Percentiles rank a stretch among this genome's conserved stretches.
phyloP scores from a whole-genome alignment of 495 filamentous ascomycete genomes.

The Geopyxis carbonaria region DNA sequence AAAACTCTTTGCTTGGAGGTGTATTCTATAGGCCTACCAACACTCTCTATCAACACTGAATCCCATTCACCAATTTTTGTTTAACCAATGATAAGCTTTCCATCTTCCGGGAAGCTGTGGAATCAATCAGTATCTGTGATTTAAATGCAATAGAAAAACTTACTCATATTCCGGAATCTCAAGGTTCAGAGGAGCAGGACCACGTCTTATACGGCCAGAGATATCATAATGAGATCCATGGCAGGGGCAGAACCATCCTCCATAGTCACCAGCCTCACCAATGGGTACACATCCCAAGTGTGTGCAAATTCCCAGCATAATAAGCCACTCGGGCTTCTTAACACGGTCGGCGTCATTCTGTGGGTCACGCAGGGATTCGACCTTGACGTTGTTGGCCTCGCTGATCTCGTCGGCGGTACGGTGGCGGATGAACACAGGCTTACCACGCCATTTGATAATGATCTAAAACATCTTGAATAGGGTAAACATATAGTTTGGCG shows the following conservation, averaged over 20 bases:
- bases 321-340: constrained; percentile 94
- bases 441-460: constrained; percentile 99
- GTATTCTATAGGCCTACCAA: no score
- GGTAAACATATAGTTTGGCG: not conserved
- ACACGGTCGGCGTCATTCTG: constrained; percentile 82
- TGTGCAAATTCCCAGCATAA: constrained; percentile 99
- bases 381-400: constrained; percentile 61
- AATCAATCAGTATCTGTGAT: not conserved
- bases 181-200: constrained; percentile 90
- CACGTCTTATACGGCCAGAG: constrained; percentile 87
- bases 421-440: constrained; percentile 99
- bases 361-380: constrained; percentile 72
- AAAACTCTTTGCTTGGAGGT: no score
- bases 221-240: constrained; percentile 99
- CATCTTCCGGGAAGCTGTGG: constrained; percentile 51
- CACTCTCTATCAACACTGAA: no score
- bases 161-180: constrained; percentile 75
- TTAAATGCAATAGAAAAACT: constrained; percentile 1
- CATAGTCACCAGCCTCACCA: constrained; percentile 93
- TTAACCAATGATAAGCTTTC: constrained; percentile 67
- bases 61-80: no score
- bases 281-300: constrained; percentile 98
- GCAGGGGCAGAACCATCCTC: constrained; percentile 99
- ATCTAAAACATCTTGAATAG: no score
- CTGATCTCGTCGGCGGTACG: constrained; percentile 75